Conservation (phyloP, 192 early-diverging fungal species). For the Rhizoclosmatium sp. region DNA sequence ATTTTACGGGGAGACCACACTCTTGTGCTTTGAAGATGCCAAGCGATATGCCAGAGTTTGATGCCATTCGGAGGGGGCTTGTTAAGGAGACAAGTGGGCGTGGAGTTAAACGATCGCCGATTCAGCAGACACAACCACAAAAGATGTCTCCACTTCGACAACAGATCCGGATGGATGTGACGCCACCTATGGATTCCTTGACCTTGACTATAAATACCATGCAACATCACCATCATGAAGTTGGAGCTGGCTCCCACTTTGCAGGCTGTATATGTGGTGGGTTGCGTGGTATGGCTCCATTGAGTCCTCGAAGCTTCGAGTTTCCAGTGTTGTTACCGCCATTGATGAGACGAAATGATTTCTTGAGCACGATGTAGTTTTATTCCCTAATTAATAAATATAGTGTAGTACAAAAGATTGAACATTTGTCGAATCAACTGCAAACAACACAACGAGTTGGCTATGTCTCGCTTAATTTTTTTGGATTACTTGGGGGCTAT, state of each 20-base stretch:
- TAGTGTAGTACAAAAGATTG: too few species aligned
- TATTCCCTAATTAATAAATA: too few species aligned
- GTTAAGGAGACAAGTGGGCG: background rate
- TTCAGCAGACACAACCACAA: background rate
- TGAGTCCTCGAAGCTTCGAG: too few species aligned
- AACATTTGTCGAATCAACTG: too few species aligned
- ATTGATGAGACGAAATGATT: background rate
- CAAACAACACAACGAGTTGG: too few species aligned
- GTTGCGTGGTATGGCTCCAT: background rate
- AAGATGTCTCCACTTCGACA: background rate
- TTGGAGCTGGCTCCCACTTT: too few species aligned
- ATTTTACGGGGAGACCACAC: background rate
- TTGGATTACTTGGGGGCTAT: too few species aligned
- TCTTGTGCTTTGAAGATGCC: background rate
- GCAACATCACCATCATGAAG: too few species aligned
- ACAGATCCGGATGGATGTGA: background rate
- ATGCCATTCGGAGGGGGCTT: background rate
- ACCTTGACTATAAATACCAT: too few species aligned
- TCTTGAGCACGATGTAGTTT: too few species aligned
- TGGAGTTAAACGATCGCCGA: background rate
- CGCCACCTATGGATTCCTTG: too few species aligned
- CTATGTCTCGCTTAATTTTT: too few species aligned
- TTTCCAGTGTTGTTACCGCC: background rate
- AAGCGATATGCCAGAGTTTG: background rate
- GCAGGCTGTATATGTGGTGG: background rate